Conservation (phyloP, 1,284 basidiomycete genomes). For the Ganoderma lingzhi region DNA sequence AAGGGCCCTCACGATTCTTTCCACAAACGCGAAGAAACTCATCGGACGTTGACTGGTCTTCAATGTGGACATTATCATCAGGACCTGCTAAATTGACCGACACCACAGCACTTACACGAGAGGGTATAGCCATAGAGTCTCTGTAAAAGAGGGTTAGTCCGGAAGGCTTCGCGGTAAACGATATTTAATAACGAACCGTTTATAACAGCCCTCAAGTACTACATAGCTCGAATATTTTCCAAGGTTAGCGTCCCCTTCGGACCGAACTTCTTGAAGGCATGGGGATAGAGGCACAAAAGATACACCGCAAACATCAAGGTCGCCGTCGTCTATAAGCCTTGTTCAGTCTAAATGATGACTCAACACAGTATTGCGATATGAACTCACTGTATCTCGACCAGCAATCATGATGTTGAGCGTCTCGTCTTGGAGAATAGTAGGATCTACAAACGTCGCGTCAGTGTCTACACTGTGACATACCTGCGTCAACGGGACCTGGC, state of each 20-base stretch:
- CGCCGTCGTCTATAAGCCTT: conserved; percentile 41
- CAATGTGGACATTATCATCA: not conserved
- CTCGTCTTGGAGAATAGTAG: conserved; percentile 46
- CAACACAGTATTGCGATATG: not conserved
- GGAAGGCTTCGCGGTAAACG: not conserved
- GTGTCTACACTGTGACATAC: not conserved
- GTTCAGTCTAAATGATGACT: not conserved
- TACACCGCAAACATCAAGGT: conserved; percentile 51
- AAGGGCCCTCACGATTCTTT: too few species aligned
- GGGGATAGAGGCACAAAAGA: conserved; percentile 49
- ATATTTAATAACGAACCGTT: conserved; percentile 29
- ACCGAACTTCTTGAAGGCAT: conserved; percentile 46
- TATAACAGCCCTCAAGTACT: conserved; percentile 46
- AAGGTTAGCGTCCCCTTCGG: conserved; percentile 45
- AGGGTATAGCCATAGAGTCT: conserved; percentile 43
- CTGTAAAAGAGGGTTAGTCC: conserved; percentile 20
- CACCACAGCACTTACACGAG: conserved; percentile 41
- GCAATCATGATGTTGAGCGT: conserved; percentile 51
- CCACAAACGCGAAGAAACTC: not conserved
- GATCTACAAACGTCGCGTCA: conserved; percentile 15
- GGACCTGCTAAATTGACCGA: not conserved
- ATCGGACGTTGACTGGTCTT: conserved; percentile 41
- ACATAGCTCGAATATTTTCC: conserved; percentile 49
- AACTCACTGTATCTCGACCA: conserved; percentile 49
- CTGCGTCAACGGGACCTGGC: not conserved